Evolutionary conservation across 305 asterid species (phyloP).

Genomic region (Lippia alba): DNA sequence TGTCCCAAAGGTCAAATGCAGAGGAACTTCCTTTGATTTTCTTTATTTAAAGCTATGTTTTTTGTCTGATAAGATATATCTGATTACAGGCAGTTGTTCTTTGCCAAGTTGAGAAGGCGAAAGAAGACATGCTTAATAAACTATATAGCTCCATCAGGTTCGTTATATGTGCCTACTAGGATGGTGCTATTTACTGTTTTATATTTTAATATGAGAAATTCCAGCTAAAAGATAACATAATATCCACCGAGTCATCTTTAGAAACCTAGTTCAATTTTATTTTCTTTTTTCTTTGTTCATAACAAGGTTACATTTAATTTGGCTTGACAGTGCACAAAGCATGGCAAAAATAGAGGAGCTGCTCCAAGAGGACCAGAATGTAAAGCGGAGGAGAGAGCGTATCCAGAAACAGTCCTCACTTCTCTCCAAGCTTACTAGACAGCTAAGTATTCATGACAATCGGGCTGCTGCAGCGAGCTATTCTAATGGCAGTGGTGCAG

Average conservation of each 20-base stretch:
- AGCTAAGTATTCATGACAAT: conserved; percentile 91
- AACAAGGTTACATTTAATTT: conserved; percentile 25
- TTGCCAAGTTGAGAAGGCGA: conserved; percentile 98
- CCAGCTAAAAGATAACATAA: background rate
- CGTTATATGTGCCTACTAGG: conserved; percentile 21
- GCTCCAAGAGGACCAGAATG: conserved; percentile 95
- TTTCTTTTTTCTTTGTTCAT: background rate
- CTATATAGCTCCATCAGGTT: conserved; percentile 93
- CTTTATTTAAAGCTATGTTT: conserved; percentile 27
- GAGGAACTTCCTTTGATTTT: conserved; percentile 19
- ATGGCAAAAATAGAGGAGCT: conserved; percentile 91
- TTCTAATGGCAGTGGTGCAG: conserved; percentile 74
- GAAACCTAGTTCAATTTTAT: conserved; percentile 1
- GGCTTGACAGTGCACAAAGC: conserved; percentile 73
- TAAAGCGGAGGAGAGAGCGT: conserved; percentile 85
- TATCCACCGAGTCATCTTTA: too few relatives aligned
- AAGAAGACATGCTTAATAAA: conserved; percentile 98
- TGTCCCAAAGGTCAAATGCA: conserved; percentile 83
- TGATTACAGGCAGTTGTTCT: conserved; percentile 92
- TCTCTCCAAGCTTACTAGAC: conserved; percentile 90
- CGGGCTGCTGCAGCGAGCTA: conserved; percentile 85
- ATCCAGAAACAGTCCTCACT: conserved; percentile 85
- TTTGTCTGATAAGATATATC: conserved; percentile 30
- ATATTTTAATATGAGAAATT: conserved; percentile 11
- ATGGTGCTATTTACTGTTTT: background rate